phyloP scores from a whole-genome alignment of 176 grass and related monocot species.

The Carex pumila region DNA sequence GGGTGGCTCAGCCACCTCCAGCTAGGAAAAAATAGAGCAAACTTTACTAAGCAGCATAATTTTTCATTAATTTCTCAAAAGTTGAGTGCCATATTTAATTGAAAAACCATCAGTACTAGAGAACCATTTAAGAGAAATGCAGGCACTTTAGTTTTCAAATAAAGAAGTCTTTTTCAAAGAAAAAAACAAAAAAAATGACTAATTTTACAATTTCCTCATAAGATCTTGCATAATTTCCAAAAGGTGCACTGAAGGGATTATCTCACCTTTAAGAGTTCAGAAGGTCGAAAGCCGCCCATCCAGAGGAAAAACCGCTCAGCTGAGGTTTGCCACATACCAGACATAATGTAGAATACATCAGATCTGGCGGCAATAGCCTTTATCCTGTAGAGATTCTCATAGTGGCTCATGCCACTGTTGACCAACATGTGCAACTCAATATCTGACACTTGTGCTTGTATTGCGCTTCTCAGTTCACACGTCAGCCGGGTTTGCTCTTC shows the following conservation, averaged over 20 bases:
- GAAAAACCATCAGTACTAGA: neutral
- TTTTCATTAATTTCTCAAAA: neutral
- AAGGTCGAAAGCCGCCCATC: slow-evolving; percentile 97
- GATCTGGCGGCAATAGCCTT: slow-evolving; percentile 54
- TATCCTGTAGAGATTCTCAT: slow-evolving; percentile 65
- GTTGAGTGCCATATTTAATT: neutral
- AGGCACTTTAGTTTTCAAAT: neutral
- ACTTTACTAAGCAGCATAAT: neutral
- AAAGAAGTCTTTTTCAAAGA: neutral
- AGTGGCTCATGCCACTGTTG: slow-evolving; percentile 48
- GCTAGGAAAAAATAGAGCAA: neutral
- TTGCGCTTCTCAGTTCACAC: slow-evolving; percentile 40
- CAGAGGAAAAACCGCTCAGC: slow-evolving; percentile 92
- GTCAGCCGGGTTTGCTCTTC: slow-evolving; percentile 67
- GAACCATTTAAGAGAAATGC: neutral
- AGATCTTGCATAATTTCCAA: neutral
- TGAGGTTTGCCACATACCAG: slow-evolving; percentile 77
- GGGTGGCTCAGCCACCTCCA: no score
- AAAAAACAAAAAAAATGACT: neutral
- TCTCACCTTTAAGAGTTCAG: slow-evolving; percentile 84
- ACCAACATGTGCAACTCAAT: slow-evolving; percentile 64
- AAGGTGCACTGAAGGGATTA: neutral
- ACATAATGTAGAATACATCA: slow-evolving; percentile 85
- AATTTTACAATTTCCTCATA: neutral
- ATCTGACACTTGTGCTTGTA: slow-evolving; percentile 54